Evolutionary conservation across 495 filamentous ascomycete genomes (phyloP), one percentile per base, ranked within the genome.

Genomic region (Tuber indicum): DNA sequence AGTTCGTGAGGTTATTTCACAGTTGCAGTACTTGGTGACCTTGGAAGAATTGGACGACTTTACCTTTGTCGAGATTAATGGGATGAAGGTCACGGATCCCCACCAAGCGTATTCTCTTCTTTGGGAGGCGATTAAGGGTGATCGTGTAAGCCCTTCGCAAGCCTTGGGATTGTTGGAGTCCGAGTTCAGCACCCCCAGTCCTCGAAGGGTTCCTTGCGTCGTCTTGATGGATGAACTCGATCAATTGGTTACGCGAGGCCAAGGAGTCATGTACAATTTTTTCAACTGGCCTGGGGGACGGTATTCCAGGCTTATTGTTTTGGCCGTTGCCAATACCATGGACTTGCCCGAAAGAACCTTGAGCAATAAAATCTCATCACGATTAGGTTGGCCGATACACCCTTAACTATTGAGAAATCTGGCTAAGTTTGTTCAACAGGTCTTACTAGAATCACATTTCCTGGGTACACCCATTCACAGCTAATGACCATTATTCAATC

Each of bases 211-310:
- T 17, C 96, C 96, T 0, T 98, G 96, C 82, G 96, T 99, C 42
- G 96, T 99, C 12, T 86, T 99, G 62, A 99, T 99, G 96, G 96
- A 99, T 82, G 96, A 99, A 86, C 89, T 99, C 62, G 96, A 99
- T 85, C 96, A 99, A 83, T 89, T 99, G 7, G 96, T 98, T 3
- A 99, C 96, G 36, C 94, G 93, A 77, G 97, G 96, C 82, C 96
- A 99, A 81, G 93, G 92, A 42, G 96, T 99, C 83, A 99, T 99
- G 96, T 99, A 99, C 86, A 99, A 99, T 83, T 99, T 99, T 85
- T 99, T 99, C 89, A 99, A 99, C 82, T 99, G 96, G 96, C 96
- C 96, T n/a, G 91, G 91, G 32, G 88, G 97, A 32, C 90, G 92
- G 47, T 93, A 99, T 83, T 96, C 92, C 44, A 89, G 94, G 70